These are phyloP conservation scores for Kurtzmaniella quercitrusa DNA, from an alignment of 1,139 yeast genomes.

Conservation along the genomic window DNA sequence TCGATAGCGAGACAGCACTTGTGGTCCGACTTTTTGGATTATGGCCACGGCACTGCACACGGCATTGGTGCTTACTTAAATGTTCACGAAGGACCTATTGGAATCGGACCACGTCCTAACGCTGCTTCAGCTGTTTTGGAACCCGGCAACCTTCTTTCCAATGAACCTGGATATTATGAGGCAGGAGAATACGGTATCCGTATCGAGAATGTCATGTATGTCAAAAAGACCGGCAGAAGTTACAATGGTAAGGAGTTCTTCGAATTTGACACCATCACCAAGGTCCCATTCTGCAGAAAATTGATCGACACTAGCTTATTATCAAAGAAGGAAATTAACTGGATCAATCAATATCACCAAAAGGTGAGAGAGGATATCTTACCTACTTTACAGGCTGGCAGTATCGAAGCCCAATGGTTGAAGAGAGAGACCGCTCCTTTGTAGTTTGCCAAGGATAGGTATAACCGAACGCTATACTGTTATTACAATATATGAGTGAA, in stretches of 20 bases:
- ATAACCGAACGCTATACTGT: no score
- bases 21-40: conserved; percentile 87
- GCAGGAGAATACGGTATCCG: conserved; percentile 93
- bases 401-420: conserved; percentile 67
- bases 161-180: conserved; percentile 95
- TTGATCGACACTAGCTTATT: conserved; percentile 60
- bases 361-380: conserved; percentile 56
- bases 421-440: conserved; percentile 61
- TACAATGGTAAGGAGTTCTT: conserved; percentile 55
- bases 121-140: conserved; percentile 46
- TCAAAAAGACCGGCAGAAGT: conserved; percentile 44
- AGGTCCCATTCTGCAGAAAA: conserved; percentile 80
- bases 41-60: conserved; percentile 96
- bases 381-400: conserved; percentile 44
- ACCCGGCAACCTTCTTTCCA: conserved; percentile 78
- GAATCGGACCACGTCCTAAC: conserved; percentile 68
- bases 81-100: conserved; percentile 96
- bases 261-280: conserved; percentile 80
- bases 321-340: conserved; percentile 55
- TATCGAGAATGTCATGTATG: conserved; percentile 79
- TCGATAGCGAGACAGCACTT: conserved; percentile 83
- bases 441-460: no score
- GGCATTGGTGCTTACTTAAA: conserved; percentile 93
- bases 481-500: not conserved
- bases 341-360: conserved; percentile 69